Conservation (phyloP, 768 basidiomycete genomes). For the Lactarius vividus region DNA sequence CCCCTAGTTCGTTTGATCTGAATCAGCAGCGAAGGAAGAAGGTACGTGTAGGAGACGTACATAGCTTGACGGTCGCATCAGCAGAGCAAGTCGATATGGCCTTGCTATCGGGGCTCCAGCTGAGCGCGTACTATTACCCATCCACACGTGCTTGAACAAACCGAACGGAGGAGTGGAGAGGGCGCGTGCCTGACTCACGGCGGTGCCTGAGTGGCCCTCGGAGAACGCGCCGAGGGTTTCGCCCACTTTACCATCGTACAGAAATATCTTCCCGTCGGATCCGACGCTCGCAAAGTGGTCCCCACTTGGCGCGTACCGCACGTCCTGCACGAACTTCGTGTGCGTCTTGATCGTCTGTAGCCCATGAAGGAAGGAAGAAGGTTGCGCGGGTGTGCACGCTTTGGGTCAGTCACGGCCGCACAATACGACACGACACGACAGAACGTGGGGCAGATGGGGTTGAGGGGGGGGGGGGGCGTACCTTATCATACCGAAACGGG, state of each 20-base stretch:
- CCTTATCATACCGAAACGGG: conserved; percentile 90
- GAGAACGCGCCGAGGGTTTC: conserved; percentile 69
- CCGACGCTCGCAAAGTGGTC: conserved; percentile 85
- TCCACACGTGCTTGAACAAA: conserved; percentile 7
- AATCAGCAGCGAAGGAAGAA: background rate
- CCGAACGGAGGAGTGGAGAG: background rate
- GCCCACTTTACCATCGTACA: conserved; percentile 90
- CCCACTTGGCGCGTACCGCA: conserved; percentile 79
- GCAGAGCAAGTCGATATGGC: conserved; percentile 78
- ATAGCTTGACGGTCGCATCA: conserved; percentile 85
- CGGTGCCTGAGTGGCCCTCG: conserved; percentile 71
- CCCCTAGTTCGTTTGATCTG: conserved; percentile 53
- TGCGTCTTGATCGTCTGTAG: conserved; percentile 79
- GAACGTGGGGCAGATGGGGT: background rate
- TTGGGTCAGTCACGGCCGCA: background rate
- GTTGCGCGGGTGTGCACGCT: background rate
- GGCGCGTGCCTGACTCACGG: conserved; percentile 47
- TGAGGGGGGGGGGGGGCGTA: conserved; percentile 26
- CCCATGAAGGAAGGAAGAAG: background rate
- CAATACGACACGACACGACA: background rate
- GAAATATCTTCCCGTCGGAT: conserved; percentile 80
- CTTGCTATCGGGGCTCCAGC: conserved; percentile 80
- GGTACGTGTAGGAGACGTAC: conserved; percentile 38
- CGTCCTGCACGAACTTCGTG: conserved; percentile 89
- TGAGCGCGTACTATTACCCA: conserved; percentile 55